Base-by-base conservation (phyloP, 2,329 filamentous ascomycete genomes). In the Ophioceras dolichostomum region DNA sequence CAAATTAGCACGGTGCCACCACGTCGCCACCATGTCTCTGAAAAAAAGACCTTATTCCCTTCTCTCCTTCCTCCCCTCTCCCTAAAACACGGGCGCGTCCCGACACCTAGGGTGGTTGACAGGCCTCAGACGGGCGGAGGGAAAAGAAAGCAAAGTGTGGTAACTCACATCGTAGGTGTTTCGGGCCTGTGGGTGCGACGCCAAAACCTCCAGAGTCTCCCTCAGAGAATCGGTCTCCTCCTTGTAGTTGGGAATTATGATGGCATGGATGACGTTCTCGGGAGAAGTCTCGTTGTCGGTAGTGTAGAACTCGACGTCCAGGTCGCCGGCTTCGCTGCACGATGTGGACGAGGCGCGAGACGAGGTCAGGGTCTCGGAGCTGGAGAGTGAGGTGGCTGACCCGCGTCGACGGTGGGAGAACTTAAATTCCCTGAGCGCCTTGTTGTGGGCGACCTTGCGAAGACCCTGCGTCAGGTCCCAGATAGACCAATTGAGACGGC, bases 161-260 rank as follows among this genome's bases (percentile, higher is more conserved):
- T 16, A 17, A 72, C 78, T 65, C 58, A 83, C 79, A 64, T 84
- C 79, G 53, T 84, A 85, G 35, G 68, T 73, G 46, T 61, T 63
- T 38, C 65, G 62, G 19, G 80, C 79, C 45, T 73, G 69, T 1
- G 73, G 67, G 49, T 85, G 80, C 21, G 70, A 78, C 5, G 77
- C 77, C 41, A 84, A 57, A 17, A 84, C 79, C 29, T 77, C 72
- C 16, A 85, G 57, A 0, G 80, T 84, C 50, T 82, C 77, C 43
- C 72, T 67, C 33, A 84, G 60, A 0, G 75, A 81, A 40, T 80
- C 75, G 39, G 76, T 60, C 39, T 83, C 78, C 53, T 85, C 80
- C 55, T 81, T 81, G 60, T 84, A 85, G 49, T 83, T 83, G 14
- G 80, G 80, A 31, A 85, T 65, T 44, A 84, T 64, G 43, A 85